Evolutionary conservation across 2,329 filamentous ascomycete genomes (phyloP), one percentile per base, ranked within the genome.

Genomic region (Xenosphaeropsis pyriputrescens): DNA sequence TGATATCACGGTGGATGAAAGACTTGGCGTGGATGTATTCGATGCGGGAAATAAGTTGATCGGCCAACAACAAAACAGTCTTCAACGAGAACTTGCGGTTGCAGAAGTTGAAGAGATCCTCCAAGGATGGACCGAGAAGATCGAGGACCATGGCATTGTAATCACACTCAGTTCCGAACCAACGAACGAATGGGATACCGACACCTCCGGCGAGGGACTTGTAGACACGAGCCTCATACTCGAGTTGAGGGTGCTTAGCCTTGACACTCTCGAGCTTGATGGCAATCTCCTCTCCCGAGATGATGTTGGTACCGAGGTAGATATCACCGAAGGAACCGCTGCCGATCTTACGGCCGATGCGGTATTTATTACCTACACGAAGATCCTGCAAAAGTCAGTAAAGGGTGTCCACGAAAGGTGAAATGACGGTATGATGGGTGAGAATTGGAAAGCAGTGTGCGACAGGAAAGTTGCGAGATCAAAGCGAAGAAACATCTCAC

Each of bases 111-210:
- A 98, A 98, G 26, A 98, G 74, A 58, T 98, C 91, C 65, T 98
- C 91, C 62, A 98, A 67, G 55, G 82, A 91, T 49, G 91, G 91
- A 30, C 91, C 91, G 41, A 98, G 82, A 18, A 98, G 79, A 57
- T 98, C 91, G 48, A 96, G 77, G 37, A 98, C 91, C 91, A 98
- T 96, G 60, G 91, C 91, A 65, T 98, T 96, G 77, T 98, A 96
- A 68, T 96, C 91, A 64, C 89, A 96, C 66, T 98, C 91, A 43
- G 89, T 96, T 50, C 91, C 91, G 63, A 96, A 98, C 91, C 91
- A 98, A 64, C 89, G 86, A 57, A 98, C 91, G 56, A 96, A 96
- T 35, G 91, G 91, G 48, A 98, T 98, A 43, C 91, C 91, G 51
- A 96, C 91, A 60, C 91, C 91, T 49, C 91, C 91, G 40, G 91